phyloP scores from a whole-genome alignment of 768 basidiomycete genomes.

The Podaxis sp. region DNA sequence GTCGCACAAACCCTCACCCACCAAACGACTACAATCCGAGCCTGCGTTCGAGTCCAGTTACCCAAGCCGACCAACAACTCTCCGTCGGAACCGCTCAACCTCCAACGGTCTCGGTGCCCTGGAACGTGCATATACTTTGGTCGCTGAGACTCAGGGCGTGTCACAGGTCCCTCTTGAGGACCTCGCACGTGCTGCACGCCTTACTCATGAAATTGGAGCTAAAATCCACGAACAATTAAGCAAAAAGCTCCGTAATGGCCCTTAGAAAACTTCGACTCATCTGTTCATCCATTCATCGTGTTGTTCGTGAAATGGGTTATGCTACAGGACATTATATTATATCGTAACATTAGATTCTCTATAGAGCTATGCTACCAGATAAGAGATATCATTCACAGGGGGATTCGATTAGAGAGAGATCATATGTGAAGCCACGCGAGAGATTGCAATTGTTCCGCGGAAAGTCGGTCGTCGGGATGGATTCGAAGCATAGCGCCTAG shows the following conservation, averaged over 20 bases:
- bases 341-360: too few relatives aligned
- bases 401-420: too few relatives aligned
- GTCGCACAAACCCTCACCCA: not conserved
- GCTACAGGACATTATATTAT: too few relatives aligned
- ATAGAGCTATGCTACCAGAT: too few relatives aligned
- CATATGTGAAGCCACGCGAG: too few relatives aligned
- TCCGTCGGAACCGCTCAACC: constrained; percentile 38
- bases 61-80: constrained; percentile 19
- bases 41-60: constrained; percentile 13
- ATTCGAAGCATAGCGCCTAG: too few relatives aligned
- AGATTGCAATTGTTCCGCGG: too few relatives aligned
- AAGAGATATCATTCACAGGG: too few relatives aligned
- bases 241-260: constrained; percentile 27
- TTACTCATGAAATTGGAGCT: constrained; percentile 47
- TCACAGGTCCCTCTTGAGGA: constrained; percentile 53
- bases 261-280: not conserved
- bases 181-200: constrained; percentile 42
- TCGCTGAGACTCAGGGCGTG: constrained; percentile 35
- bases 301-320: too few relatives aligned
- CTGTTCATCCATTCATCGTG: too few relatives aligned
- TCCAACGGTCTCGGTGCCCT: constrained; percentile 44
- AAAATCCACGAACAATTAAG: constrained; percentile 46
- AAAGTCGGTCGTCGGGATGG: too few relatives aligned
- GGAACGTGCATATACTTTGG: constrained; percentile 41
- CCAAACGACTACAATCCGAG: constrained; percentile 6